These are phyloP conservation scores for Phalaenopsis hybrid DNA, from an alignment of 116 monocot genomes.

Conservation along the genomic window DNA sequence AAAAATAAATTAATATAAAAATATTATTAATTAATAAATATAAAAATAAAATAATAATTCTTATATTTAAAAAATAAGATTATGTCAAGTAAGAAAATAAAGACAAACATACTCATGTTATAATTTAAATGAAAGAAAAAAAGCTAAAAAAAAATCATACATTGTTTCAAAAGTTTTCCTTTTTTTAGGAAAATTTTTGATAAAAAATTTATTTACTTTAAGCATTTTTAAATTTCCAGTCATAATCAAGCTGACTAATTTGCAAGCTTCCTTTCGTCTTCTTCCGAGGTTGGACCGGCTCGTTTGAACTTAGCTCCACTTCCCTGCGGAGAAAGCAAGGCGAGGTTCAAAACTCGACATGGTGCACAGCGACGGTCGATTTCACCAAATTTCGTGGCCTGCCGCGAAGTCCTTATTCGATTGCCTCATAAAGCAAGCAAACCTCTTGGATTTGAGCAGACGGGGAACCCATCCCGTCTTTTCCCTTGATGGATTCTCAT, in stretches of 20 bases:
- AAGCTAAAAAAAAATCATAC: too few species aligned
- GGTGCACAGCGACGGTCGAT: constrained; percentile 6
- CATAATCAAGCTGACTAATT: not conserved
- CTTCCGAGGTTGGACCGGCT: not conserved
- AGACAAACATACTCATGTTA: too few species aligned
- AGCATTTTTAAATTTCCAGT: too few species aligned
- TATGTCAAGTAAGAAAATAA: too few species aligned
- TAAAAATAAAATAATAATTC: too few species aligned
- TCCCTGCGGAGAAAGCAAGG: not conserved
- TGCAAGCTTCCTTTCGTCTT: not conserved
- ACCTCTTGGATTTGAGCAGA: not conserved
- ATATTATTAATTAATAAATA: too few species aligned
- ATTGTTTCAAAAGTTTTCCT: too few species aligned
- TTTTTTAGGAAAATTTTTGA: too few species aligned
- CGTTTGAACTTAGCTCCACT: not conserved
- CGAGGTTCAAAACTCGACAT: not conserved
- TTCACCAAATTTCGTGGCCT: not conserved
- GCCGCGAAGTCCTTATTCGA: not conserved
- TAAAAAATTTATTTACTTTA: too few species aligned
- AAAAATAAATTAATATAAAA: too few species aligned
- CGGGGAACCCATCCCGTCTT: not conserved
- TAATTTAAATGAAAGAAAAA: too few species aligned
- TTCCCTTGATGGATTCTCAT: constrained; percentile 1
- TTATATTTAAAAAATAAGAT: too few species aligned
- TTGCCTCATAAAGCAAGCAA: not conserved